Evolutionary conservation across 257 asterid species (phyloP).

Genomic region (Capsicum pubescens): DNA sequence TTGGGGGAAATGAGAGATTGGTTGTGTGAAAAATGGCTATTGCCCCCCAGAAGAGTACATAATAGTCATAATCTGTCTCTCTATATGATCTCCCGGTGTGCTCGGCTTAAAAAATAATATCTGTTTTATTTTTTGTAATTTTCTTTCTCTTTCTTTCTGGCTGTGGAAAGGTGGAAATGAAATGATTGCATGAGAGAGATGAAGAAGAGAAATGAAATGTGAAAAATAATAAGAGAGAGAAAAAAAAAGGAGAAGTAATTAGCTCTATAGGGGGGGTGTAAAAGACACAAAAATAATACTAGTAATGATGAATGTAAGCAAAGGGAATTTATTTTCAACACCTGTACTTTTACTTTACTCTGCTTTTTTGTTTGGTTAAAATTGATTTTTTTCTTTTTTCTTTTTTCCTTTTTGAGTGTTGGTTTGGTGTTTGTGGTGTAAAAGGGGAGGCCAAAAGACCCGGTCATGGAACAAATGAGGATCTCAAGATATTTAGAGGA

Average conservation of each 20-base stretch:
- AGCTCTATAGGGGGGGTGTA: constrained; percentile 23
- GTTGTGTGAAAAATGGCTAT: constrained; percentile 23
- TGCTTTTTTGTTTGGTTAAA: constrained; percentile 15
- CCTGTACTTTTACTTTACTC: constrained; percentile 27
- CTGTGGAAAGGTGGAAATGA: constrained; percentile 33
- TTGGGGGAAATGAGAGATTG: not conserved
- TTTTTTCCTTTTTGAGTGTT: not conserved
- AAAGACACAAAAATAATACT: not conserved
- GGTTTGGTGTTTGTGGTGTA: constrained; percentile 48
- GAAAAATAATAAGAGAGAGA: not conserved
- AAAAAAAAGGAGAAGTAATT: not conserved
- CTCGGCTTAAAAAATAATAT: not conserved
- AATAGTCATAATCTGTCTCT: constrained; percentile 12
- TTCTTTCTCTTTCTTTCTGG: constrained; percentile 30
- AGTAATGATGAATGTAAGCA: not conserved
- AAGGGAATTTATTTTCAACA: constrained; percentile 12
- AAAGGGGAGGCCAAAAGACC: constrained; percentile 44
- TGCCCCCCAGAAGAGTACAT: constrained; percentile 38
- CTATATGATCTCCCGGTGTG: constrained; percentile 42
- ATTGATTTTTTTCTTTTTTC: not conserved
- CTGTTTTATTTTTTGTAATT: constrained; percentile 25
- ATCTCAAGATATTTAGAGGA: constrained; percentile 50
- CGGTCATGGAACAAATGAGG: constrained; percentile 55
- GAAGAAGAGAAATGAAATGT: constrained; percentile 5
- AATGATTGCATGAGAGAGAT: constrained; percentile 30